These are phyloP conservation scores for Dioszegia hungarica DNA, from an alignment of 768 basidiomycete species.

Conservation along the genomic window DNA sequence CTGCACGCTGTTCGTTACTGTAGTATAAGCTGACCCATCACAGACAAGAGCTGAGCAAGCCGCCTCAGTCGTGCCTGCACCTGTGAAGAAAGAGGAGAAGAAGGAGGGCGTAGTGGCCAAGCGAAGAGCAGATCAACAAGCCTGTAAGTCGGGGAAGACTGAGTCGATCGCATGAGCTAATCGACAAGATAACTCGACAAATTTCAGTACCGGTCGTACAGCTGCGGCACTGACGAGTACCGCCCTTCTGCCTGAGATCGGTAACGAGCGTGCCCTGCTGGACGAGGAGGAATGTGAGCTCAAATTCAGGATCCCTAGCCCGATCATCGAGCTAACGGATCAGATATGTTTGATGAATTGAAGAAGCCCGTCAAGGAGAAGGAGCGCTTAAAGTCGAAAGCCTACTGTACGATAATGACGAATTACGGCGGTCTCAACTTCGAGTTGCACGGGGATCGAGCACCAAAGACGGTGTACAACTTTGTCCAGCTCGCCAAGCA, in stretches of 20 bases:
- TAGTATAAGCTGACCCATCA: background rate
- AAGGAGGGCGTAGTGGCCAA: slow-evolving; percentile 40
- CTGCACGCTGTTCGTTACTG: background rate
- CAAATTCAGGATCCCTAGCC: background rate
- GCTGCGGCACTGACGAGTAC: slow-evolving; percentile 94
- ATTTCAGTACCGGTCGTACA: slow-evolving; percentile 63
- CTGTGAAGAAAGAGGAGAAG: slow-evolving; percentile 12
- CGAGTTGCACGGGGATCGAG: slow-evolving; percentile 58
- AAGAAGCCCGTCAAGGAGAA: slow-evolving; percentile 80
- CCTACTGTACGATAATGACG: slow-evolving; percentile 92
- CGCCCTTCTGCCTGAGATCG: slow-evolving; percentile 69
- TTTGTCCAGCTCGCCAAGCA: slow-evolving; percentile 87
- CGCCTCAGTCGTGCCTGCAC: slow-evolving; percentile 2
- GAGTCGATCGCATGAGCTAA: background rate
- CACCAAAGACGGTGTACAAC: slow-evolving; percentile 98
- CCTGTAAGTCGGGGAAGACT: slow-evolving; percentile 23
- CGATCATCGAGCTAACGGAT: background rate
- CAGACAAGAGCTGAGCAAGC: slow-evolving; percentile 30
- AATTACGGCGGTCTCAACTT: slow-evolving; percentile 75
- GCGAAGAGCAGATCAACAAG: slow-evolving; percentile 33
- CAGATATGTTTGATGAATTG: slow-evolving; percentile 91
- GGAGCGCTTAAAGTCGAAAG: slow-evolving; percentile 81
- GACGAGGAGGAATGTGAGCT: slow-evolving; percentile 81
- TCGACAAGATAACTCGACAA: slow-evolving; percentile 53
- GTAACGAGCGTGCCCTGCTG: slow-evolving; percentile 78